Conservation (phyloP, 2,329 filamentous ascomycete species). For the Fusarium haematococcum region DNA sequence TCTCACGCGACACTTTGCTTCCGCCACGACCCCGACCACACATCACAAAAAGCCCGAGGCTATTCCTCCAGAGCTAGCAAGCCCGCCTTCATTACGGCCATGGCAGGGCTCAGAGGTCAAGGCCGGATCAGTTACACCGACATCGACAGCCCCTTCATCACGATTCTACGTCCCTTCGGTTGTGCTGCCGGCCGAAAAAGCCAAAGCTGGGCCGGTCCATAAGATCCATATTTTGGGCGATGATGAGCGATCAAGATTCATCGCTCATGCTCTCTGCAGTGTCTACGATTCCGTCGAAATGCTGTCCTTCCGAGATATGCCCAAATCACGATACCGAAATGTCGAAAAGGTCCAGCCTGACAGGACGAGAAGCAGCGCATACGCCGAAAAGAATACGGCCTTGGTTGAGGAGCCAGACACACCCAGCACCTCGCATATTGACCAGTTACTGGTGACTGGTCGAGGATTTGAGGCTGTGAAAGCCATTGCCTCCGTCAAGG, state of each 20-base stretch:
- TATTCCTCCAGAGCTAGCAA: slow-evolving; percentile 36
- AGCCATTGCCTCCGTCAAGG: slow-evolving; percentile 69
- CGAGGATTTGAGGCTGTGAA: slow-evolving; percentile 63
- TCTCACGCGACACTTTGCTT: slow-evolving; percentile 48
- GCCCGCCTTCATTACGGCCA: slow-evolving; percentile 29
- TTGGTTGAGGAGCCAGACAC: slow-evolving; percentile 16
- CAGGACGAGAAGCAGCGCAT: slow-evolving; percentile 29
- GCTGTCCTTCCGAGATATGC: slow-evolving; percentile 44
- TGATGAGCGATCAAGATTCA: slow-evolving; percentile 55
- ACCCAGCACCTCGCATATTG: slow-evolving; percentile 66
- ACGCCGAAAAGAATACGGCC: slow-evolving; percentile 39
- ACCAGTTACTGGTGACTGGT: slow-evolving; percentile 77
- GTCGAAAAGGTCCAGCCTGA: slow-evolving; percentile 41
- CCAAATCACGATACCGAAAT: slow-evolving; percentile 47
- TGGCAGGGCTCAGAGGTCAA: slow-evolving; percentile 28
- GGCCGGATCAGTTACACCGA: slow-evolving; percentile 23
- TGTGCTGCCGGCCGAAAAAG: slow-evolving; percentile 48
- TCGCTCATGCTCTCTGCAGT: slow-evolving; percentile 55
- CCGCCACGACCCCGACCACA: slow-evolving; percentile 40
- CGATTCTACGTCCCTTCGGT: slow-evolving; percentile 53
- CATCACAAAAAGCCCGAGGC: slow-evolving; percentile 39
- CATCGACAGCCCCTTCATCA: slow-evolving; percentile 29
- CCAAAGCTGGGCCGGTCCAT: slow-evolving; percentile 49
- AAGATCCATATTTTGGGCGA: slow-evolving; percentile 58
- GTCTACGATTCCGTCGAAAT: slow-evolving; percentile 56